Evolutionary conservation across 768 basidiomycete species (phyloP), one percentile per base, ranked within the genome.

Genomic region (Agaricus sinodeliciosus): DNA sequence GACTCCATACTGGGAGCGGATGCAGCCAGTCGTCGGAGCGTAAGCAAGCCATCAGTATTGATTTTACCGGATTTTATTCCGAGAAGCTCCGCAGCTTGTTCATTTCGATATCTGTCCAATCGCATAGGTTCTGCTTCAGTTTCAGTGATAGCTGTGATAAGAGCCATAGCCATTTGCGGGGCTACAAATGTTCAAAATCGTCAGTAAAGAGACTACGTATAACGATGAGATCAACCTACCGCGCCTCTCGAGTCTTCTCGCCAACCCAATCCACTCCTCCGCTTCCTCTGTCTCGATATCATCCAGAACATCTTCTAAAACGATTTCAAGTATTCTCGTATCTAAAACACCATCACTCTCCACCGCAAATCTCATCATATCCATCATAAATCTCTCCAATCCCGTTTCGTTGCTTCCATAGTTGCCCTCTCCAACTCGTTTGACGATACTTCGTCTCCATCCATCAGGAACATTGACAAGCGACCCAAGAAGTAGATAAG

Each of bases 31-130:
- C 82, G 76, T 9, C 87, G 79, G 7, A 97, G 75, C 1, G 80
- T 65, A 22, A 80, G 64, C 4, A 95, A 70, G 0, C 93, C 94
- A 9, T 82, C 78, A 0, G 75, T 76, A 55, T 84, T 81, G n/a
- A 82, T 84, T 41, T 81, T 79, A 4, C 67, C 59, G 0, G 85
- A 63, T 1, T 77, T 76, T 12, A 96, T 73, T 19, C 86, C 87
- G 0, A 88, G 70, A 3, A 94, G 65, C 16, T 75, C 76, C n/a
- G 90, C 86, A 0, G 95, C 94, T 9, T 94, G 75, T 66, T 96
- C 93, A 64, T 94, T 96, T 16, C 94, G 80, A 62, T 87, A 88
- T 16, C 90, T 77, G 59, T 89, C 85, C 19, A 95, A 74, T 16
- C 80, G 79, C 0, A 77, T 78, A 7, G 82, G 81, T 58, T 94